Evolutionary conservation across 1,139 yeast species (phyloP), one percentile per base, ranked within the genome.

Genomic region (Geotrichum reessii): DNA sequence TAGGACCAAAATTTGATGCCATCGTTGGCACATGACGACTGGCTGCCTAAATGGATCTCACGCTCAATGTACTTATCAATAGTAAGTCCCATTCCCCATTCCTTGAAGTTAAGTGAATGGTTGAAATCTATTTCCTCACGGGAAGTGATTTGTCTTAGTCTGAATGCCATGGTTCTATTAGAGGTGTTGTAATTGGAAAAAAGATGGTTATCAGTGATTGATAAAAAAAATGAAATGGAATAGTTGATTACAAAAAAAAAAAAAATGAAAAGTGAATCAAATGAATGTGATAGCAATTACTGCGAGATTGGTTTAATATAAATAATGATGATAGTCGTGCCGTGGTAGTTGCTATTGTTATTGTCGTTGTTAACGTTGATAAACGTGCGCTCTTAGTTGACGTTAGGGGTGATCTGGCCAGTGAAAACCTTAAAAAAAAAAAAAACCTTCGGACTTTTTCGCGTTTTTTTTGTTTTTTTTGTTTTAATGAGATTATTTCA

Each of bases 111-210:
- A 61, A 78, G 76, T 22, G 65, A 37, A 58, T 77, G 81, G 40
- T 87, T 82, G 67, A 72, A 77, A 50, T 77, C 73, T 55, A 82
- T 78, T 40, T 75, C 67, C 37, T 77, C 78, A 14, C 71, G 70
- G 59, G 81, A 84, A 0, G 66, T 61, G 40, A 62, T 21, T 50
- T 57, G 53, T 44, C 61, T 55, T 22, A 62, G 55, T 52, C 58
- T 24, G 52, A 14, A 56, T 12, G 17, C 52, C 54, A 42, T 42
- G 37, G 37, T 37, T 50, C 28, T 28, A 19, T 14, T 7, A 5
- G 2, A 19, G 1, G 40, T 28, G 33, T 14, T 4, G 19, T 37
- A n/a, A 37, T 6, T 37, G n/a, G 42, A 31, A 6, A 8, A 9
- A 31, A 31, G 37, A 5, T 31, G 37, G 31, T 7, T 7, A 7